Percentiles rank a stretch among this genome's conserved stretches.
These are phyloP conservation scores for Pseudopyricularia cyperi DNA, from an alignment of 2,329 filamentous ascomycete species.

Conservation along the genomic window DNA sequence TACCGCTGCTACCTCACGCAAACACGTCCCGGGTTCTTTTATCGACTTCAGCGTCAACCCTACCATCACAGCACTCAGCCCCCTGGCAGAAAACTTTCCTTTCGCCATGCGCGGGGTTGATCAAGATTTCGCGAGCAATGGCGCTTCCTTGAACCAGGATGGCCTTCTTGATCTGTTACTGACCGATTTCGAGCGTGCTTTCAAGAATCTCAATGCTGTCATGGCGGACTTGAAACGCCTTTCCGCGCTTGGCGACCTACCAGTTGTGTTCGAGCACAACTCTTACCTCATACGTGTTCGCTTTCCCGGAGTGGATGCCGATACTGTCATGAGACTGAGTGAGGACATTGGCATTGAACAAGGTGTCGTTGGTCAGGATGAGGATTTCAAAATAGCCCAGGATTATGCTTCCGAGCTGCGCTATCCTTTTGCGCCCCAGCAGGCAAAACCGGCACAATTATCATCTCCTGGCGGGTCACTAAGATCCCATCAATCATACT, in stretches of 20 bases:
- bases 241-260: slow-evolving; percentile 67
- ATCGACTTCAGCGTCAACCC: slow-evolving; percentile 84
- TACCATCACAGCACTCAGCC: slow-evolving; percentile 73
- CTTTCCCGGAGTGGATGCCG: slow-evolving; percentile 81
- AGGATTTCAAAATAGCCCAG: slow-evolving; percentile 52
- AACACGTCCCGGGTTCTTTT: slow-evolving; percentile 56
- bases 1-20: slow-evolving; percentile 22
- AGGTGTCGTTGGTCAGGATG: slow-evolving; percentile 67
- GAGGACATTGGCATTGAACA: slow-evolving; percentile 75
- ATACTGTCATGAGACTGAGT: slow-evolving; percentile 71
- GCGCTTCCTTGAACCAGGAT: slow-evolving; percentile 61
- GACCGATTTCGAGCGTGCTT: slow-evolving; percentile 72
- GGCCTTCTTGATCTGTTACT: slow-evolving; percentile 77
- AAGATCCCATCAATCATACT: slow-evolving; percentile 22
- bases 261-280: slow-evolving; percentile 58
- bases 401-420: slow-evolving; percentile 64
- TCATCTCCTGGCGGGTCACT: slow-evolving; percentile 35
- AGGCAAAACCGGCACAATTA: slow-evolving; percentile 14
- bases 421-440: slow-evolving; percentile 71
- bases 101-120: slow-evolving; percentile 22
- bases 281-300: slow-evolving; percentile 54
- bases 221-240: slow-evolving; percentile 73
- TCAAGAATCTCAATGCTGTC: slow-evolving; percentile 70
- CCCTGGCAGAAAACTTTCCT: slow-evolving; percentile 28
- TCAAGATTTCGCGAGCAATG: slow-evolving; percentile 25